Evolutionary conservation across 1,284 basidiomycete species (phyloP), one percentile per base, ranked within the genome.

Genomic region (Fomitopsis palustris): DNA sequence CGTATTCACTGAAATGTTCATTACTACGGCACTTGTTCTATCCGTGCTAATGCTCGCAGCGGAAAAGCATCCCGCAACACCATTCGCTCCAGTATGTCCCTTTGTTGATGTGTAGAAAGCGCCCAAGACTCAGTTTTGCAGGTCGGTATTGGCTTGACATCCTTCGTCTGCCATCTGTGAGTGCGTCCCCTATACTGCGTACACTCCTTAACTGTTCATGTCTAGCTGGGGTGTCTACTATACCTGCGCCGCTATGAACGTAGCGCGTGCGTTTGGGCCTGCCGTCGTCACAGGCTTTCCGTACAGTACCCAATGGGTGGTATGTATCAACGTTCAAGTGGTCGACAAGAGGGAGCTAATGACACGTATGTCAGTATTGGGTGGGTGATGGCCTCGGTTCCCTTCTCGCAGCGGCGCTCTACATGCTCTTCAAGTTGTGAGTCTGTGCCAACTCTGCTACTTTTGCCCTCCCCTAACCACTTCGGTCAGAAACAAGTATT

Each of bases 1-100:
- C 9, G 77, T 89, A 6, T 89, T 90, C 72, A 87, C 88, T 64
- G 87, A 90, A 70, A 85, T 87, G 82, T 88, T 90, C 72, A 81
- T 83, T 61, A 89, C 87, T 3, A 72, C 80, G 5, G 73, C 78
- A n/a, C 76, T 88, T 38, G 80, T 83, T 31, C 69, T 85, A n/a
- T 74, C 85, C 9, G 82, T 87, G n/a, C 78, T 87, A 61, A 87
- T 87, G 86, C 71, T 89, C 21, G 85, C 87, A n/a, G 84, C 82
- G 31, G 87, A 86, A 70, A 86, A 91, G 73, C 87, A 88, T 67
- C 75, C 78, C 23, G 77, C 82, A 0, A 92, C 89, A 0, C 87
- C 88, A 1, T 84, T 92, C 61, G 89, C 90, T 23, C 90, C 90
- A 2, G 83, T 84, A 64, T 52, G 73, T 66, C 43, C 8, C 5